phyloP scores from a whole-genome alignment of 495 filamentous ascomycete genomes.

The Aspergillus nanangensis region DNA sequence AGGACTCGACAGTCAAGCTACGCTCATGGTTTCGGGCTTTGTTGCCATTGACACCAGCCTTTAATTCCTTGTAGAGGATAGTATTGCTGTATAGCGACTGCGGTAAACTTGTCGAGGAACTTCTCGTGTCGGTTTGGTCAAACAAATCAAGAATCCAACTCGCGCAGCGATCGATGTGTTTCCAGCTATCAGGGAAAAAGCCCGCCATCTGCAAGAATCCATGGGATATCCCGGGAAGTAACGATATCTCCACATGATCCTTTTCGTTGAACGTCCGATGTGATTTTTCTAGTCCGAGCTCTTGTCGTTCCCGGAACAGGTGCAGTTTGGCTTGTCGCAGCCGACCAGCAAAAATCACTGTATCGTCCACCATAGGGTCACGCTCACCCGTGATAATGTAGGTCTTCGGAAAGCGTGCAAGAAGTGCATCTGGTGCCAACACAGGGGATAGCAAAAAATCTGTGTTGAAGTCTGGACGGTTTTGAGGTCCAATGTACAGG shows the following conservation, averaged over 20 bases:
- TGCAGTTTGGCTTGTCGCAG: slow-evolving; percentile 77
- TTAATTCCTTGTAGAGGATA: not conserved
- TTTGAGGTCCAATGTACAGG: slow-evolving; percentile 89
- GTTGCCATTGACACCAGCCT: too few species aligned
- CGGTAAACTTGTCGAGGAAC: slow-evolving; percentile 17
- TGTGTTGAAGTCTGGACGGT: slow-evolving; percentile 85
- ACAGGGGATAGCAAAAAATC: slow-evolving; percentile 89
- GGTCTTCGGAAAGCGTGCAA: slow-evolving; percentile 82
- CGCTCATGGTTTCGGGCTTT: slow-evolving; percentile 31
- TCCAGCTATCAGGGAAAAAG: slow-evolving; percentile 82
- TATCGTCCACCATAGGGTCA: slow-evolving; percentile 94
- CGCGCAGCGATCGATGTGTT: slow-evolving; percentile 68
- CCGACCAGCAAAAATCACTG: slow-evolving; percentile 88
- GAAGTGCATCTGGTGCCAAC: slow-evolving; percentile 76
- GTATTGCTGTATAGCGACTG: slow-evolving; percentile 6
- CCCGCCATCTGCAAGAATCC: slow-evolving; percentile 89
- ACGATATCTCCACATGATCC: slow-evolving; percentile 71
- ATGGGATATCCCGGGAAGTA: slow-evolving; percentile 86
- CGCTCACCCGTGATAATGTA: slow-evolving; percentile 93
- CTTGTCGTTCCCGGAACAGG: slow-evolving; percentile 54
- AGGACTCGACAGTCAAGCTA: slow-evolving; percentile 53
- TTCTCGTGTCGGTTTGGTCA: slow-evolving; percentile 39
- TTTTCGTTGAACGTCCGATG: slow-evolving; percentile 64
- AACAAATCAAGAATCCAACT: slow-evolving; percentile 77
- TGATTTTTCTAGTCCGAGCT: slow-evolving; percentile 53